Conservation (phyloP, 495 filamentous ascomycete species). For the Podospora bellae-mahoneyi region DNA sequence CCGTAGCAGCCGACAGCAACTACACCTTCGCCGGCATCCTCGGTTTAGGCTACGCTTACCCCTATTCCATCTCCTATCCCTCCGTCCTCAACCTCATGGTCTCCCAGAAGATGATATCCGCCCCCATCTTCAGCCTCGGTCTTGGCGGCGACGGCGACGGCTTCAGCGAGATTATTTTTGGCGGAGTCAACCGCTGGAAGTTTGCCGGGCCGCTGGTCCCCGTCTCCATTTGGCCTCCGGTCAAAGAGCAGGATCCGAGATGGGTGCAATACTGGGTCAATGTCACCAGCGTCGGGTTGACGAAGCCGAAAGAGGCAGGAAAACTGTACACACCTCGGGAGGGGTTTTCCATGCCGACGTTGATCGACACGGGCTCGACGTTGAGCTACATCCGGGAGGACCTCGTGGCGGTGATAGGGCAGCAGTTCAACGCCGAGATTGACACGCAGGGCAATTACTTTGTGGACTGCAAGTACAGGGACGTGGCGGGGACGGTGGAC, state of each 20-base stretch:
- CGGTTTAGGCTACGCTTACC: conserved; percentile 41
- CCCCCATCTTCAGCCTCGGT: conserved; percentile 70
- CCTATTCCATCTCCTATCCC: conserved; percentile 51
- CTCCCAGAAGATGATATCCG: conserved; percentile 57
- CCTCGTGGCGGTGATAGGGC: conserved; percentile 36
- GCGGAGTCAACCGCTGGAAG: conserved; percentile 44
- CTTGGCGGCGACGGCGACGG: conserved; percentile 49
- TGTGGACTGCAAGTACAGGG: conserved; percentile 37
- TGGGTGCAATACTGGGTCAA: conserved; percentile 45
- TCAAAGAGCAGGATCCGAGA: conserved; percentile 35
- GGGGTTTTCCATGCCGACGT: conserved; percentile 36
- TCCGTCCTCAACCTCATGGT: conserved; percentile 66
- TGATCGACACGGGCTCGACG: conserved; percentile 44
- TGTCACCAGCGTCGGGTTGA: conserved; percentile 41
- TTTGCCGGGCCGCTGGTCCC: conserved; percentile 43
- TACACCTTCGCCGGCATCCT: conserved; percentile 44
- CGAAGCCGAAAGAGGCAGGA: conserved; percentile 29
- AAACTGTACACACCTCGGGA: conserved; percentile 32
- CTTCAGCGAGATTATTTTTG: conserved; percentile 46
- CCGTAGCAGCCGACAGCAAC: conserved; percentile 40
- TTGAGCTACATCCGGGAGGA: conserved; percentile 41
- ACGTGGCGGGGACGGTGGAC: conserved; percentile 38
- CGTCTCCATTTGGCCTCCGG: conserved; percentile 42
- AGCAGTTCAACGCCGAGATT: conserved; percentile 33
- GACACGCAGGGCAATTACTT: conserved; percentile 38